A percentile compares a stretch with the other conserved stretches of the same genome.
These are phyloP conservation scores for Cynara cardunculus DNA, from an alignment of 129 eudicot species.

Conservation along the genomic window DNA sequence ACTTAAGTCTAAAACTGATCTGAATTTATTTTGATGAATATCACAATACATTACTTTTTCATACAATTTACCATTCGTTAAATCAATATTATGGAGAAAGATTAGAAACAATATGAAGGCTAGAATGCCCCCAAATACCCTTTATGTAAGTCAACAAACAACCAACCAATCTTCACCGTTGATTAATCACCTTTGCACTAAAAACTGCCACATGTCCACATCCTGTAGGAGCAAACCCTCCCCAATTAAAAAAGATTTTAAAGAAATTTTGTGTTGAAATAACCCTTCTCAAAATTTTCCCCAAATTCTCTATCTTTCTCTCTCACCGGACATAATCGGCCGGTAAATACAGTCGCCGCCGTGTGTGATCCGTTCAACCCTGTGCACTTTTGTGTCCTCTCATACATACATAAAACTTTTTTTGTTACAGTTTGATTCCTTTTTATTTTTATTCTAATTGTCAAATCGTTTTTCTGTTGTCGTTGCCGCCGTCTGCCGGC, in stretches of 20 bases:
- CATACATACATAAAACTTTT: neutral
- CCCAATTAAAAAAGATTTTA: conserved; percentile 14
- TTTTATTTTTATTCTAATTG: neutral
- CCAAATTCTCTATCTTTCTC: conserved; percentile 15
- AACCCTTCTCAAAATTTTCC: conserved; percentile 30
- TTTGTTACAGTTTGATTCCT: neutral
- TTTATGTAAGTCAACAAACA: conserved; percentile 13
- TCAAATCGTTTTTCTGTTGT: conserved; percentile 21
- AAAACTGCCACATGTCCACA: conserved; percentile 8
- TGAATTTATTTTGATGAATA: no score
- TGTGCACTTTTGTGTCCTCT: conserved; percentile 1
- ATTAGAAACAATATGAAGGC: no score
- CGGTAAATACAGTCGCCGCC: conserved; percentile 34
- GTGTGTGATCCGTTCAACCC: conserved; percentile 15
- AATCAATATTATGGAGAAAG: no score
- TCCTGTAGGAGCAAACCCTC: conserved; percentile 16
- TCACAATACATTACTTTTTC: no score
- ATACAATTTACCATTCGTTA: no score
- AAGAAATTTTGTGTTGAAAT: neutral
- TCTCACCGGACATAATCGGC: conserved; percentile 23
- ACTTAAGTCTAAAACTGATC: no score
- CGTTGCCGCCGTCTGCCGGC: conserved; percentile 47
- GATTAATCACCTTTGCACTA: neutral
- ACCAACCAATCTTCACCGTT: conserved; percentile 20
- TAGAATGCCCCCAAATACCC: no score